These are phyloP conservation scores for Heliocybe sulcata DNA, from an alignment of 1,284 basidiomycete species.

Conservation along the genomic window DNA sequence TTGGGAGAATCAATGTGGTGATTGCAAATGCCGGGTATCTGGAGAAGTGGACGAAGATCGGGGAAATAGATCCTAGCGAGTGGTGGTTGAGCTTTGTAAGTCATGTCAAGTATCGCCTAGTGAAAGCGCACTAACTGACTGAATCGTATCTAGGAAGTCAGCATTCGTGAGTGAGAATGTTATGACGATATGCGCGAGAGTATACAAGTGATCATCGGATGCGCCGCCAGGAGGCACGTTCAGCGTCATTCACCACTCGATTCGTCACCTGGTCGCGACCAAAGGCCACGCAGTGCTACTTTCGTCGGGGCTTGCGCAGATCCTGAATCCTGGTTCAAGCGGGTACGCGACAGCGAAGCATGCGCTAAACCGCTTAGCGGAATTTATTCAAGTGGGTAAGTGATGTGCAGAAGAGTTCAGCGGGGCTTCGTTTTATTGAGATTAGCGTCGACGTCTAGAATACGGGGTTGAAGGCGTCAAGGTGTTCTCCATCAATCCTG, in stretches of 20 bases:
- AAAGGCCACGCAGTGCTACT: conserved; percentile 3
- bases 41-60: conserved; percentile 3
- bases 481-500: conserved; percentile 8
- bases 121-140: neutral
- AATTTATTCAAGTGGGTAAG: conserved; percentile 6
- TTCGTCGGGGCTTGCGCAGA: conserved; percentile 1
- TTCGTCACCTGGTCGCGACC: conserved; percentile 4
- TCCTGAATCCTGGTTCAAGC: neutral
- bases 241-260: neutral
- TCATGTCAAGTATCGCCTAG: too few species aligned
- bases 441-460: neutral
- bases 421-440: neutral
- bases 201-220: neutral
- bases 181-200: conserved; percentile 1
- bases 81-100: conserved; percentile 8
- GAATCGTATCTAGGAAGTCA: conserved; percentile 4
- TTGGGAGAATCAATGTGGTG: conserved; percentile 11
- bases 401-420: neutral
- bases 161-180: conserved; percentile 7
- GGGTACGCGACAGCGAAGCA: conserved; percentile 7
- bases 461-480: conserved; percentile 10
- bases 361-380: conserved; percentile 10
- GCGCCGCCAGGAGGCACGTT: neutral
- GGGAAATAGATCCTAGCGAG: conserved; percentile 7
- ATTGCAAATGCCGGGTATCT: conserved; percentile 12